Conservation (phyloP, 2,329 filamentous ascomycete species). For the Cladophialophora carrionii region DNA sequence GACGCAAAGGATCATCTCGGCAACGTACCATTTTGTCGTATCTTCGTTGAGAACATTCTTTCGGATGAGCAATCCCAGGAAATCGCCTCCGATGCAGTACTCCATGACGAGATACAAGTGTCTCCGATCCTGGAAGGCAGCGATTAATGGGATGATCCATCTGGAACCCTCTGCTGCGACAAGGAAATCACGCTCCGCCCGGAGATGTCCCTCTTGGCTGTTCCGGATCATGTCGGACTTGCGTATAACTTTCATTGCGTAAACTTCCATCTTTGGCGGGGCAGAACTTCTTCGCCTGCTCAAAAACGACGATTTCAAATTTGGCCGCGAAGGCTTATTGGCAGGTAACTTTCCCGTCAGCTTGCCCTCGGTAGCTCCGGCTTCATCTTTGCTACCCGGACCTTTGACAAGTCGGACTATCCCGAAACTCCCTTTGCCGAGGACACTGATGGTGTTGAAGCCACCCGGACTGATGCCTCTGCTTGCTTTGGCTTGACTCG, state of each 20-base stretch:
- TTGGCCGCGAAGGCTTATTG: slow-evolving; percentile 14
- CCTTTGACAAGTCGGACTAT: slow-evolving; percentile 84
- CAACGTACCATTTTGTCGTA: slow-evolving; percentile 82
- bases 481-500: slow-evolving; percentile 49
- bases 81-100: slow-evolving; percentile 96
- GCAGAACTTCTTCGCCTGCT: slow-evolving; percentile 6
- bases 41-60: slow-evolving; percentile 80
- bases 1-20: slow-evolving; percentile 94
- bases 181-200: slow-evolving; percentile 88
- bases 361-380: slow-evolving; percentile 9
- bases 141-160: slow-evolving; percentile 86
- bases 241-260: slow-evolving; percentile 95
- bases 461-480: slow-evolving; percentile 60
- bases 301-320: slow-evolving; percentile 12
- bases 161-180: slow-evolving; percentile 83
- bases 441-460: slow-evolving; percentile 79
- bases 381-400: slow-evolving; percentile 45
- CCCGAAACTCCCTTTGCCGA: slow-evolving; percentile 94
- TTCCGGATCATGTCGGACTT: slow-evolving; percentile 92
- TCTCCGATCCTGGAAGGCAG: slow-evolving; percentile 83
- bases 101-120: slow-evolving; percentile 96
- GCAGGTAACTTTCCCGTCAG: slow-evolving; percentile 12
- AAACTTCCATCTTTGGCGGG: slow-evolving; percentile 62
- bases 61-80: slow-evolving; percentile 81
- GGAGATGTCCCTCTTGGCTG: slow-evolving; percentile 87